These are phyloP conservation scores for Fistulinella prunicolor DNA, from an alignment of 768 basidiomycete genomes.

Conservation along the genomic window DNA sequence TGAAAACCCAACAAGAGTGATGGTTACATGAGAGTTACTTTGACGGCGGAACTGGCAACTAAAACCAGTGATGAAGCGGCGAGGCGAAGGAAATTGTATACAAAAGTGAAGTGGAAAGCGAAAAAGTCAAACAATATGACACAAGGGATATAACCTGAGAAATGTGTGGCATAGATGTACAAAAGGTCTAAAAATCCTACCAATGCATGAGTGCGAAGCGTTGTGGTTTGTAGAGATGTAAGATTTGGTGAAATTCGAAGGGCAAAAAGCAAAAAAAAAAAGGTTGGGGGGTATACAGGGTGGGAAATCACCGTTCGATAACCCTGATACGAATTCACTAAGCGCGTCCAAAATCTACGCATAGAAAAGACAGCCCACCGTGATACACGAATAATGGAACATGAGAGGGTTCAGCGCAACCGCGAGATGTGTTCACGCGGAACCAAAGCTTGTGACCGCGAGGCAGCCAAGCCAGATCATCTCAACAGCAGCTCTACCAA, in stretches of 20 bases:
- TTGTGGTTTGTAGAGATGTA: constrained; percentile 8
- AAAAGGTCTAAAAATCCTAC: constrained; percentile 23
- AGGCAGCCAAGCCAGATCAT: constrained; percentile 56
- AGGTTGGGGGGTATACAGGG: neutral
- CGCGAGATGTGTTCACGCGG: constrained; percentile 8
- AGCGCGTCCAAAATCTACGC: constrained; percentile 1
- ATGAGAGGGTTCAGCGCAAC: neutral
- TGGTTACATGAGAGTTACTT: constrained; percentile 13
- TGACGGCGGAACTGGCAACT: constrained; percentile 3
- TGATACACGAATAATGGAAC: constrained; percentile 8
- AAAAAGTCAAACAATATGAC: constrained; percentile 9
- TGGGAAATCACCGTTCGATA: neutral
- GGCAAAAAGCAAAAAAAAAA: neutral
- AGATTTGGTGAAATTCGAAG: constrained; percentile 1
- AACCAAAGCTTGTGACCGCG: constrained; percentile 44
- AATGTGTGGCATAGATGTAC: constrained; percentile 15
- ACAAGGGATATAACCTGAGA: constrained; percentile 10
- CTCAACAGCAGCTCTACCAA: constrained; percentile 50
- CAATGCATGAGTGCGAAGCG: constrained; percentile 13
- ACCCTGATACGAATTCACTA: constrained; percentile 1
- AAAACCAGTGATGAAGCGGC: constrained; percentile 11
- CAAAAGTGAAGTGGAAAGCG: constrained; percentile 17
- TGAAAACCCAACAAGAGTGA: constrained; percentile 3
- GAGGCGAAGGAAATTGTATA: constrained; percentile 13
- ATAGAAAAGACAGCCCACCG: constrained; percentile 7